These are phyloP conservation scores for Nemania diffusa DNA, from an alignment of 2,329 filamentous ascomycete genomes.

Conservation along the genomic window DNA sequence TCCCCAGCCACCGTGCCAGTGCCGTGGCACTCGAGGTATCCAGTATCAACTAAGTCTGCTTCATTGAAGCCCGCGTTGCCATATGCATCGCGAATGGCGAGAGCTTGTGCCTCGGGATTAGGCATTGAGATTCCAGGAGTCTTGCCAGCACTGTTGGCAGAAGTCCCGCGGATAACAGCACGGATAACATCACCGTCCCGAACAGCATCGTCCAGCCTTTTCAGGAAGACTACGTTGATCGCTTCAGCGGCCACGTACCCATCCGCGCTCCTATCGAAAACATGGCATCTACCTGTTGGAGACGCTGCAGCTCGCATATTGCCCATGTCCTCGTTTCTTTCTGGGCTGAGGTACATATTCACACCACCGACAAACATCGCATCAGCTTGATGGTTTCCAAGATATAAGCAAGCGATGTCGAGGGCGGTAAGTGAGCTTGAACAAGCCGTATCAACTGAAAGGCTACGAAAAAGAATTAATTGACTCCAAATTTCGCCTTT, in stretches of 20 bases:
- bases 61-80: conserved; percentile 3
- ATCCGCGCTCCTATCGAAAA: conserved; percentile 54
- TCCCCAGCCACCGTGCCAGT: too few relatives aligned
- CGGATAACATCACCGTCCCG: conserved; percentile 54
- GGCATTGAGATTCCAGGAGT: conserved; percentile 11
- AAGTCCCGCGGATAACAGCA: conserved; percentile 50
- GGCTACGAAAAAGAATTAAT: too few relatives aligned
- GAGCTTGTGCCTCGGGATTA: conserved; percentile 8
- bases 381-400: conserved; percentile 25
- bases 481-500: too few relatives aligned
- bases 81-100: conserved; percentile 12
- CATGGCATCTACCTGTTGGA: conserved; percentile 35
- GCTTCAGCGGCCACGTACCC: conserved; percentile 62
- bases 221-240: conserved; percentile 54
- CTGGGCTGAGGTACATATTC: conserved; percentile 50
- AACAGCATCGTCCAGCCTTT: conserved; percentile 56
- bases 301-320: not conserved
- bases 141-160: conserved; percentile 12
- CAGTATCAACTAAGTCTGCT: not conserved
- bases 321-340: conserved; percentile 38
- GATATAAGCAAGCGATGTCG: conserved; percentile 16
- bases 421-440: conserved; percentile 25
- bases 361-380: conserved; percentile 47
- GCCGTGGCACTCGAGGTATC: too few relatives aligned
- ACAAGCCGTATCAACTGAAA: conserved; percentile 27